Conservation (phyloP, 306 rosid species). For the Dalbergia cochinchinensis region DNA sequence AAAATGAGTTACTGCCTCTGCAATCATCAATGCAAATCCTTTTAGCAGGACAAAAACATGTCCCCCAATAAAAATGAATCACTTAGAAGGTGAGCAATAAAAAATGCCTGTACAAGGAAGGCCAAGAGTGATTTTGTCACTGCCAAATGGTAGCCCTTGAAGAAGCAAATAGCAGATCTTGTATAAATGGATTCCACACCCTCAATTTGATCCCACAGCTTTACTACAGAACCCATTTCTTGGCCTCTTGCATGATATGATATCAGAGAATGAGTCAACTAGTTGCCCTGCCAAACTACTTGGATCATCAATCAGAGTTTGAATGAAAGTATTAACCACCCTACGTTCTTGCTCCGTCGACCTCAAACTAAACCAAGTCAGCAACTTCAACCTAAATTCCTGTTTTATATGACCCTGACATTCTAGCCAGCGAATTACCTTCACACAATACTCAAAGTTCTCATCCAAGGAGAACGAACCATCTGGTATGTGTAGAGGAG, state of each 20-base stretch:
- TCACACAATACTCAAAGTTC: conserved; percentile 96
- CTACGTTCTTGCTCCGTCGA: conserved; percentile 97
- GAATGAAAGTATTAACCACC: conserved; percentile 98
- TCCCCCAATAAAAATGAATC: conserved; percentile 64
- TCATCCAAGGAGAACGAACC: conserved; percentile 86
- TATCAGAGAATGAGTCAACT: conserved; percentile 93
- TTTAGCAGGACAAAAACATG: conserved; percentile 63
- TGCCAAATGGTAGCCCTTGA: conserved; percentile 49
- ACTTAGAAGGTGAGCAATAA: conserved; percentile 66
- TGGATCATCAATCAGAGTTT: conserved; percentile 94
- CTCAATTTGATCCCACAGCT: conserved; percentile 65
- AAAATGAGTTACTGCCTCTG: conserved; percentile 65
- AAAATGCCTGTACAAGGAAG: conserved; percentile 84
- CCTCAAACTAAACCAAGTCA: conserved; percentile 99
- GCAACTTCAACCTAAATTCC: conserved; percentile 91
- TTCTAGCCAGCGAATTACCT: conserved; percentile 97
- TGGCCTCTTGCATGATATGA: conserved; percentile 86
- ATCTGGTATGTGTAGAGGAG: conserved; percentile 69
- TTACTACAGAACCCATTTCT: conserved; percentile 74
- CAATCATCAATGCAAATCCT: conserved; percentile 68
- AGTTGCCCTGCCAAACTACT: conserved; percentile 98
- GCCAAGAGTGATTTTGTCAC: conserved; percentile 57
- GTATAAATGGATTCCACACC: conserved; percentile 49
- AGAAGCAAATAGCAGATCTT: conserved; percentile 58
- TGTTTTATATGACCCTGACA: conserved; percentile 92